These are phyloP conservation scores for Tilletia setariae DNA, from an alignment of 1,284 basidiomycete species.

Conservation along the genomic window DNA sequence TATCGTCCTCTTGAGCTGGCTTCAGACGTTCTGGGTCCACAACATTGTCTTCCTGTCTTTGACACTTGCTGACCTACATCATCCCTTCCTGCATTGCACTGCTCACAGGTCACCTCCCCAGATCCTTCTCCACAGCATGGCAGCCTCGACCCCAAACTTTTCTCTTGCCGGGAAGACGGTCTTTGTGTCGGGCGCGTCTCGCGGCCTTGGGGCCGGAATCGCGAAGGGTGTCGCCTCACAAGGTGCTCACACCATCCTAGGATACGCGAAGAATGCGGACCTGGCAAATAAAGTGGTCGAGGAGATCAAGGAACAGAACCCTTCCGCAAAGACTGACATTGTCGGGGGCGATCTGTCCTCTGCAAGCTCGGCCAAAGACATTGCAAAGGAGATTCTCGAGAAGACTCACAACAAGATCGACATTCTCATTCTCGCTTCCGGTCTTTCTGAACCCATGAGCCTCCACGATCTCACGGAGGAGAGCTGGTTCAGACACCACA, in stretches of 20 bases:
- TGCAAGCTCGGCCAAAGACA: not conserved
- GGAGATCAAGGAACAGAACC: not conserved
- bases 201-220: slow-evolving; percentile 65
- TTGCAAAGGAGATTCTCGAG: not conserved
- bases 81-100: no score
- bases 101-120: no score
- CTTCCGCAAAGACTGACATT: not conserved
- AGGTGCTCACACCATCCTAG: slow-evolving; percentile 57
- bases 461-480: not conserved
- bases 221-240: slow-evolving; percentile 61
- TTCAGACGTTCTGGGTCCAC: no score
- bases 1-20: no score
- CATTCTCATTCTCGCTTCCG: not conserved
- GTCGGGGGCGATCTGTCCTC: slow-evolving; percentile 2
- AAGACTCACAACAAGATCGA: not conserved
- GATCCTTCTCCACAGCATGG: no score
- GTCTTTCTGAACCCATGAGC: not conserved
- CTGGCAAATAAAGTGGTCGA: not conserved
- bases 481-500: not conserved
- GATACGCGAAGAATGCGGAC: not conserved
- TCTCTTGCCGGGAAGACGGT: slow-evolving; percentile 14
- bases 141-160: no score
- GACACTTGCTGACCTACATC: no score
- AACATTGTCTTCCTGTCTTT: no score
- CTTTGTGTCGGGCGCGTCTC: slow-evolving; percentile 64